Evolutionary conservation across 2,329 filamentous ascomycete genomes (phyloP), one percentile per base, ranked within the genome.

Genomic region (Metarhizium anisopliae): DNA sequence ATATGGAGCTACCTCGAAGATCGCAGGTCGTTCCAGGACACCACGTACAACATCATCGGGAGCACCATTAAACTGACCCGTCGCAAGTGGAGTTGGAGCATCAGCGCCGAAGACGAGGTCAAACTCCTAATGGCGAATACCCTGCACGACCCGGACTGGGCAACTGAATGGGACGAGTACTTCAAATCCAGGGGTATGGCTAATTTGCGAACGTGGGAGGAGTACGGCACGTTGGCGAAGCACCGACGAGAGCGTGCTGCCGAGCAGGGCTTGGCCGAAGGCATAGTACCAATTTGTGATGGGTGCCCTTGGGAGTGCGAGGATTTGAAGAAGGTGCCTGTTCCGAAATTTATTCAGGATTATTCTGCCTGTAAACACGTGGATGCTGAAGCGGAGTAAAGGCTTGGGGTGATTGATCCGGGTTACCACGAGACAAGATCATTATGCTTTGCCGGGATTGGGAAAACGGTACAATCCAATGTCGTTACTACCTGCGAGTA

Each of bases 201-300:
- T 38, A 63, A 69, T 16, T 29, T 62, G 2, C 60, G 64, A n/a
- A 63, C 56, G 3, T 61, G 62, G 59, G 63, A 66, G 29, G 47
- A 55, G 1, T 70, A 70, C 45, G 59, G 60, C 36, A 56, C 50
- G 50, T 43, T 63, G 52, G 63, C 61, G 11, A 56, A 47, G 6
- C 63, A 63, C n/a, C 64, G 63, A 35, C 61, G 60, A 2, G 47
- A 57, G 35, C 50, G 52, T 4, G 59, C 61, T 1, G 47, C 8
- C 2, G 47, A 58, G n/a, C 56, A 56, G 25, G 56, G 56, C 0
- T n/a, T 60, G 5, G 47, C 56, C 5, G 8, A 38, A 3, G 47
- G 60, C 50, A 45, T 45, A 6, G 47, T 56, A 29, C 52, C 59
- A 36, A 10, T 4, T 4, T 61, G 59, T 45, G 30, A 52, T 0